Percentiles rank a stretch among this genome's conserved stretches.
phyloP scores from a whole-genome alignment of 805 yeast species.

The Suhomyces vadensis region DNA sequence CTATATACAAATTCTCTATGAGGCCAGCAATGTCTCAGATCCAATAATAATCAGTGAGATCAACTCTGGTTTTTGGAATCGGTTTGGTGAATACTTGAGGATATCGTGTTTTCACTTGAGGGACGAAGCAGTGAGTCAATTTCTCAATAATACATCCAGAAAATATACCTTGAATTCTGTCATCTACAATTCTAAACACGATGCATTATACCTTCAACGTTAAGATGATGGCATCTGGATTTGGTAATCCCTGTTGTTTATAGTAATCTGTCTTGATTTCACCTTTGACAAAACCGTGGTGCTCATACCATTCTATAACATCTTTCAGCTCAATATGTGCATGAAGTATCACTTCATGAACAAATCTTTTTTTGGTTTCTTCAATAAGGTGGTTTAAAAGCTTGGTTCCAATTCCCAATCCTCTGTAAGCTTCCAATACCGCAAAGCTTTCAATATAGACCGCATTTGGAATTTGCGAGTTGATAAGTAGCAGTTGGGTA shows the following conservation, averaged over 20 bases:
- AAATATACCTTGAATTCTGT: no score
- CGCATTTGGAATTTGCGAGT: conserved; percentile 45
- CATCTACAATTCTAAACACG: no score
- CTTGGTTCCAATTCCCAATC: conserved; percentile 59
- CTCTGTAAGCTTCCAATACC: conserved; percentile 64
- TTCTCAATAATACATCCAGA: no score
- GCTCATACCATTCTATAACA: conserved; percentile 52
- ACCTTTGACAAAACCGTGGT: conserved; percentile 47
- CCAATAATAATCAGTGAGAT: no score
- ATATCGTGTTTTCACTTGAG: no score
- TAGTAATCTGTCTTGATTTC: conserved; percentile 49
- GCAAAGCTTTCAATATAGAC: conserved; percentile 68
- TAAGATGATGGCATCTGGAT: conserved; percentile 50
- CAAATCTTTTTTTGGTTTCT: conserved; percentile 53
- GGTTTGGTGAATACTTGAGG: no score
- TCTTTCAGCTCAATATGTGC: conserved; percentile 47
- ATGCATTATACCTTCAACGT: conserved; percentile 9
- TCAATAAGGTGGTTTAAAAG: conserved; percentile 58
- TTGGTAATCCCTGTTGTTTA: conserved; percentile 42
- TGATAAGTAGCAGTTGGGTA: conserved; percentile 21
- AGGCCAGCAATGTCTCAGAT: no score
- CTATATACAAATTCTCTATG: no score
- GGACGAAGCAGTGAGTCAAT: no score
- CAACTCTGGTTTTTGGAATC: no score
- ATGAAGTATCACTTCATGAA: conserved; percentile 55